A percentile compares a stretch with the other conserved stretches of the same genome.
phyloP scores from a whole-genome alignment of 495 filamentous ascomycete species.

The Penicillium paradoxum region DNA sequence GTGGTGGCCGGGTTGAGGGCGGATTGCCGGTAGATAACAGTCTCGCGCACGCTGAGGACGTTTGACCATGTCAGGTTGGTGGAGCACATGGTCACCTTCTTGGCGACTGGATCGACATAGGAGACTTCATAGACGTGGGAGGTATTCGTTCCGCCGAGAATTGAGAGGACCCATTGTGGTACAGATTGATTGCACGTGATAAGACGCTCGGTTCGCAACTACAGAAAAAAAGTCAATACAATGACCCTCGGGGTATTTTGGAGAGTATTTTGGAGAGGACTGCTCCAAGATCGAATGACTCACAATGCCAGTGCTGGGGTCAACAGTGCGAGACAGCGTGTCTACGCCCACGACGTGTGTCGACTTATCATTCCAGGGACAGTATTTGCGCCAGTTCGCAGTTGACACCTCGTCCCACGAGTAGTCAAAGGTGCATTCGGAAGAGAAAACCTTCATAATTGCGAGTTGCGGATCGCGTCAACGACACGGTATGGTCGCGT shows the following conservation, averaged over 20 bases:
- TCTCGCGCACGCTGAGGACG: conserved; percentile 83
- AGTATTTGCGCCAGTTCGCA: conserved; percentile 99
- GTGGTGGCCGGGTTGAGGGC: conserved; percentile 46
- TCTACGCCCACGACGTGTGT: conserved; percentile 94
- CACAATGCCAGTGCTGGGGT: conserved; percentile 77
- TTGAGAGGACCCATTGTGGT: conserved; percentile 75
- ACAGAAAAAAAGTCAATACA: conserved; percentile 12
- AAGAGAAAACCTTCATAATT: conserved; percentile 91
- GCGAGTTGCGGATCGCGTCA: conserved; percentile 1
- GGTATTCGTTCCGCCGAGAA: conserved; percentile 67
- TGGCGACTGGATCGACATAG: conserved; percentile 76
- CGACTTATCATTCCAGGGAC: conserved; percentile 94
- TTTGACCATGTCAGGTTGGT: conserved; percentile 88
- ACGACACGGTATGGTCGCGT: not conserved
- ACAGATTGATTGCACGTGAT: conserved; percentile 91
- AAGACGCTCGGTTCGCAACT: conserved; percentile 91
- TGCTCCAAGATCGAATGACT: conserved; percentile 27
- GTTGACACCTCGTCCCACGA: conserved; percentile 98
- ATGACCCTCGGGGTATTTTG: not conserved
- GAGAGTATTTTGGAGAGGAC: too few relatives aligned
- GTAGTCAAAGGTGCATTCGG: conserved; percentile 85
- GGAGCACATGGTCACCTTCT: conserved; percentile 90
- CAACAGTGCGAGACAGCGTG: conserved; percentile 77
- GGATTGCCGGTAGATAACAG: conserved; percentile 72
- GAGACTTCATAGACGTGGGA: conserved; percentile 91